phyloP scores from a whole-genome alignment of 73 alveolate species.

The Paramecium sexaurelia region DNA sequence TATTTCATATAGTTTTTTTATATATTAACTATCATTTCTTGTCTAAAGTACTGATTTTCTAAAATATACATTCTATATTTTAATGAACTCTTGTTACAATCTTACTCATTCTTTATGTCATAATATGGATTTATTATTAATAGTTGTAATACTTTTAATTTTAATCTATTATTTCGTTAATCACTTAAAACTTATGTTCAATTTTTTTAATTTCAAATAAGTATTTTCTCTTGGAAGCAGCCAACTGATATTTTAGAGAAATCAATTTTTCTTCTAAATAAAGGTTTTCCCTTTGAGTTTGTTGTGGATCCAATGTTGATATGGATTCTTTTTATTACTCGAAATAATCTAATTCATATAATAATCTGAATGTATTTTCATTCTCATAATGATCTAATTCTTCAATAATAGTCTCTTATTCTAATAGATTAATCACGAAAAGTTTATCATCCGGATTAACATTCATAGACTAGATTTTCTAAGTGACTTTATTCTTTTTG shows the following conservation, averaged over 20 bases:
- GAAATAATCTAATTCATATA: constrained; percentile 45
- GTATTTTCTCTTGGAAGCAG: constrained; percentile 39
- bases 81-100: constrained; percentile 19
- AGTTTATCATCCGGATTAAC: background rate
- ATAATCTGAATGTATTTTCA: constrained; percentile 42
- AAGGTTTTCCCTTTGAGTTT: background rate
- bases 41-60: background rate
- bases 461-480: background rate
- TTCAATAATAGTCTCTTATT: constrained; percentile 15
- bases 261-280: constrained; percentile 44
- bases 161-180: background rate
- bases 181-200: constrained; percentile 12
- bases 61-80: constrained; percentile 7
- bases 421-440: constrained; percentile 2
- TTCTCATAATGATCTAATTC: constrained; percentile 59
- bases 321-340: constrained; percentile 27
- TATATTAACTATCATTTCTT: constrained; percentile 11
- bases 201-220: constrained; percentile 27
- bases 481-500: constrained; percentile 25
- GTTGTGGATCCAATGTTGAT: background rate
- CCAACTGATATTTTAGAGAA: constrained; percentile 8
- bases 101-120: background rate
- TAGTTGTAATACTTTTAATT: background rate
- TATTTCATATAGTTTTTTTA: background rate
- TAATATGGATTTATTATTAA: background rate